These are phyloP conservation scores for Scolecobasidium constrictum DNA, from an alignment of 2,329 filamentous ascomycete genomes.

Conservation along the genomic window DNA sequence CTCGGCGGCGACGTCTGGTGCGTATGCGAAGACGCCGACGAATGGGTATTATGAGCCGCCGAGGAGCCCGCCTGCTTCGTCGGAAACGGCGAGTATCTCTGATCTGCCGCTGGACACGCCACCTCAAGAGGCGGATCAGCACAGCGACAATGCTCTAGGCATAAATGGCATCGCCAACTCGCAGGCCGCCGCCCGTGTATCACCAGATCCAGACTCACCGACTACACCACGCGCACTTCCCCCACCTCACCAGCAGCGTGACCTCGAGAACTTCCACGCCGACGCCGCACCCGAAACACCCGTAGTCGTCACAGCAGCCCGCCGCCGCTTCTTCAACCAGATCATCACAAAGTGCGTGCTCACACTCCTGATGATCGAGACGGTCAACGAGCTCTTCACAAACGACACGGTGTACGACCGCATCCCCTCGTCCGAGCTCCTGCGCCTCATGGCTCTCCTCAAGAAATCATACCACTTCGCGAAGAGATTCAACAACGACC, in stretches of 20 bases:
- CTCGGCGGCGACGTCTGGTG: constrained; percentile 56
- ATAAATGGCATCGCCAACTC: constrained; percentile 28
- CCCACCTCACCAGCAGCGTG: constrained; percentile 18
- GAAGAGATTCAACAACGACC: constrained; percentile 94
- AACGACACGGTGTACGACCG: constrained; percentile 91
- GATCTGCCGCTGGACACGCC: constrained; percentile 23
- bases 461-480: constrained; percentile 97
- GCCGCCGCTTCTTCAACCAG: constrained; percentile 93
- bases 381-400: constrained; percentile 95
- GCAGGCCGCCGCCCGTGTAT: constrained; percentile 20
- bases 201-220: constrained; percentile 13
- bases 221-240: constrained; percentile 23
- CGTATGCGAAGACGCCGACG: constrained; percentile 33
- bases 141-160: constrained; percentile 29
- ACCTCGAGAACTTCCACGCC: constrained; percentile 66
- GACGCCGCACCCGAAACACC: constrained; percentile 65
- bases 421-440: constrained; percentile 80
- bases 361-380: constrained; percentile 98
- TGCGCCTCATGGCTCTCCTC: constrained; percentile 84
- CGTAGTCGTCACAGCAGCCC: constrained; percentile 82
- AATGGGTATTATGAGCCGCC: constrained; percentile 41
- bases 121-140: constrained; percentile 17
- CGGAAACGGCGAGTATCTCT: constrained; percentile 19
- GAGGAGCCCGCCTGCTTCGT: constrained; percentile 9
- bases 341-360: constrained; percentile 98